Evolutionary conservation across 495 filamentous ascomycete species (phyloP).

Genomic region (Aspergillus incahuasiensis): DNA sequence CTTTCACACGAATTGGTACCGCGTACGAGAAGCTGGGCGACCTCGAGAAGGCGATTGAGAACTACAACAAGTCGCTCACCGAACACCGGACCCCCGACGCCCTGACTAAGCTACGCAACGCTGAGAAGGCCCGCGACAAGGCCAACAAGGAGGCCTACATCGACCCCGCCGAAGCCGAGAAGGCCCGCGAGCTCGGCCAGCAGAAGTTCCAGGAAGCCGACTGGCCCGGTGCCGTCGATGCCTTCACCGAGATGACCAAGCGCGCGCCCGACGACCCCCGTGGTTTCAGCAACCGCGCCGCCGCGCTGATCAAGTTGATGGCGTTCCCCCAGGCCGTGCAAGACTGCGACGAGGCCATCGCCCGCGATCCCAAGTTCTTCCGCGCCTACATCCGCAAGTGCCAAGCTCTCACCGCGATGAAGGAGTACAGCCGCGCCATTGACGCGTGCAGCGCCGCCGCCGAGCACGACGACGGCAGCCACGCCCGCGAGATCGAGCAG

Average conservation of each 20-base stretch:
- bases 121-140: slow-evolving; percentile 82
- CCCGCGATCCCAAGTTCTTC: slow-evolving; percentile 89
- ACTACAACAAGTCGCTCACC: slow-evolving; percentile 87
- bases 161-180: slow-evolving; percentile 86
- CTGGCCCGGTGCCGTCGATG: slow-evolving; percentile 93
- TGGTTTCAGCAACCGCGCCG: slow-evolving; percentile 95
- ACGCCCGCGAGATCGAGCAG: slow-evolving; percentile 84
- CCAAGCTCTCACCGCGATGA: slow-evolving; percentile 90
- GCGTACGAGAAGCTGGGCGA: slow-evolving; percentile 88
- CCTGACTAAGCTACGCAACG: slow-evolving; percentile 86
- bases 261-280: slow-evolving; percentile 88
- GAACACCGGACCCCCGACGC: slow-evolving; percentile 97
- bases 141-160: slow-evolving; percentile 76
- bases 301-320: slow-evolving; percentile 93
- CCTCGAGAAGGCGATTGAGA: slow-evolving; percentile 74
- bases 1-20: slow-evolving; percentile 85
- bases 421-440: slow-evolving; percentile 89
- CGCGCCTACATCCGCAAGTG: slow-evolving; percentile 93
- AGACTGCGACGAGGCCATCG: slow-evolving; percentile 88
- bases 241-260: slow-evolving; percentile 97
- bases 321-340: slow-evolving; percentile 88
- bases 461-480: slow-evolving; percentile 72
- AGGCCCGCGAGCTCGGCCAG: slow-evolving; percentile 92
- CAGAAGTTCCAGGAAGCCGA: slow-evolving; percentile 94
- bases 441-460: slow-evolving; percentile 82